These are phyloP conservation scores for Thermochaetoides dissita DNA, from an alignment of 2,329 filamentous ascomycete species.

Conservation along the genomic window DNA sequence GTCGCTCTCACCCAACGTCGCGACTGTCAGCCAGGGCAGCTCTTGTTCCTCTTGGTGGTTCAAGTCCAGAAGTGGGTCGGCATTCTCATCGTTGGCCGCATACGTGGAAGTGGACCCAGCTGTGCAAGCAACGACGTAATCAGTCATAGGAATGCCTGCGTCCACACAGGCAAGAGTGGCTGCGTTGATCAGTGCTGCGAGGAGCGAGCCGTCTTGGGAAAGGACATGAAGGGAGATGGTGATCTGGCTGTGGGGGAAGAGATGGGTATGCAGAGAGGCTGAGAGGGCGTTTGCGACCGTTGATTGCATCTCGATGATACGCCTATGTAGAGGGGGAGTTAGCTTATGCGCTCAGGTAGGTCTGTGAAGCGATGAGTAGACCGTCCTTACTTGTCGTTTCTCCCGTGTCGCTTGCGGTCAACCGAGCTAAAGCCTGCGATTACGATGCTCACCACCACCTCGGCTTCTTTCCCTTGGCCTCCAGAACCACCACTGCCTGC, in stretches of 20 bases:
- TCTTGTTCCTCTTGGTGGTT: slow-evolving; percentile 75
- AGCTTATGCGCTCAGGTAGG: neutral
- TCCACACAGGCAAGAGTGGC: slow-evolving; percentile 84
- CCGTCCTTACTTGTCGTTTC: slow-evolving; percentile 58
- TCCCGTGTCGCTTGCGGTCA: slow-evolving; percentile 63
- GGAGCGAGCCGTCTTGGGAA: slow-evolving; percentile 75
- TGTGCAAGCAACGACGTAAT: slow-evolving; percentile 80
- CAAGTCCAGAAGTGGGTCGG: slow-evolving; percentile 67
- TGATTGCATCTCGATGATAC: slow-evolving; percentile 51
- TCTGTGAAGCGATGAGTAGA: neutral
- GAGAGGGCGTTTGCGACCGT: slow-evolving; percentile 67
- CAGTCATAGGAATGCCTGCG: slow-evolving; percentile 87
- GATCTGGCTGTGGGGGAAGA: slow-evolving; percentile 82
- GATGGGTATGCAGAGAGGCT: slow-evolving; percentile 65
- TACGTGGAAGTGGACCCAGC: slow-evolving; percentile 64
- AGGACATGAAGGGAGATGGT: slow-evolving; percentile 74
- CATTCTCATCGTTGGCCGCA: slow-evolving; percentile 48
- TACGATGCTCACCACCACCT: slow-evolving; percentile 67
- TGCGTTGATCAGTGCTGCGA: slow-evolving; percentile 83
- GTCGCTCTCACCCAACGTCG: slow-evolving; percentile 59
- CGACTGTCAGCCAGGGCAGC: slow-evolving; percentile 76
- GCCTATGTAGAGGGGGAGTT: neutral
- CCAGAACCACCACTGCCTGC: slow-evolving; percentile 15
- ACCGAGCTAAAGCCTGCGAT: slow-evolving; percentile 80
- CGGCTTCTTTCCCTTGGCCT: slow-evolving; percentile 36